A percentile compares a stretch with the other conserved stretches of the same genome.
Evolutionary conservation across 257 asterid species (phyloP).

Genomic region (Fraxinus cuspidata): DNA sequence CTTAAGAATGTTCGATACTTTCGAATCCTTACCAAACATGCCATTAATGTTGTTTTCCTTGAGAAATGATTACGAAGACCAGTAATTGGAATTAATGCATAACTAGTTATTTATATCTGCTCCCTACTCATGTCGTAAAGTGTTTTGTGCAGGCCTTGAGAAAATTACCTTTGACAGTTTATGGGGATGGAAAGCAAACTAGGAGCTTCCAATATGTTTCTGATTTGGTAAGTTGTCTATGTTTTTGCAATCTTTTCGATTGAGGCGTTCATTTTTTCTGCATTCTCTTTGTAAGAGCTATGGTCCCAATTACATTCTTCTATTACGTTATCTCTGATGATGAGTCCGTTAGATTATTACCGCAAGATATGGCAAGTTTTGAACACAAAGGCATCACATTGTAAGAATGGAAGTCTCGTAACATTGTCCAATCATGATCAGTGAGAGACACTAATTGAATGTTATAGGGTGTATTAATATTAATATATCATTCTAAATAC

Average conservation of each 20-base stretch:
- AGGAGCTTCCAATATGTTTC: conserved; percentile 92
- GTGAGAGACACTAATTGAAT: background rate
- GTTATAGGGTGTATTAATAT: background rate
- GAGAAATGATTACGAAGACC: background rate
- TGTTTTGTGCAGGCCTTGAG: conserved; percentile 63
- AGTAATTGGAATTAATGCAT: background rate
- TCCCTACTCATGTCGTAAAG: background rate
- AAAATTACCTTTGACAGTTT: conserved; percentile 78
- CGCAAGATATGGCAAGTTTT: background rate
- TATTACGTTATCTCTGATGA: background rate
- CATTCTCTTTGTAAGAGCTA: background rate
- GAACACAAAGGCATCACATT: background rate
- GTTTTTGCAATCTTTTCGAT: background rate
- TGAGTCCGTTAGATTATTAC: too few species aligned
- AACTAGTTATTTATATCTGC: background rate
- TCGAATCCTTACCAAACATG: background rate
- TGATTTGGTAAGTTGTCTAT: conserved; percentile 62
- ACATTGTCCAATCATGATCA: background rate
- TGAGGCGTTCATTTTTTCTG: background rate
- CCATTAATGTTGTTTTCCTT: background rate
- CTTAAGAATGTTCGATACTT: background rate
- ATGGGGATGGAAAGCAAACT: conserved; percentile 96
- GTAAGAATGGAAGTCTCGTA: background rate
- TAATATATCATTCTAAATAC: background rate
- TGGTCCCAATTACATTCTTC: background rate